Base-by-base conservation (phyloP, 768 basidiomycete species). In the Chalciporus piperatus region DNA sequence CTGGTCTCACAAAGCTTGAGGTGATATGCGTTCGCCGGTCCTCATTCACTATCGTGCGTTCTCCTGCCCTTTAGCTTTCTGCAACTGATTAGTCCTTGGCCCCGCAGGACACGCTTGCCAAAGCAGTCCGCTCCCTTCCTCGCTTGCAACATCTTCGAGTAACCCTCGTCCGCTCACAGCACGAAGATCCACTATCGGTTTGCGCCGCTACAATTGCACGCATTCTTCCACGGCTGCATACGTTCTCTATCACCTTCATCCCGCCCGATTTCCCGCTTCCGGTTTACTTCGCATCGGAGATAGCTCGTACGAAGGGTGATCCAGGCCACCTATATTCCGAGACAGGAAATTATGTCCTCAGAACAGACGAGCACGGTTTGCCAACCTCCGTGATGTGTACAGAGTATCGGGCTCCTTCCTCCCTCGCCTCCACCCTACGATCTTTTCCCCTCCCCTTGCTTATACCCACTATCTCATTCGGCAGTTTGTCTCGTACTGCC, bases 11-110 rank as follows among this genome's bases (percentile, higher is more conserved):
- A 30, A 78, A 83, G 61, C 73, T 90, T 8, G 81, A 86, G 55
- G 68, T 90, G 38, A 81, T 82, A 14, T 87, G 84, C 61, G 75
- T 77, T 12, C 81, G 81, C 58, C 84, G 81, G 58, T 83, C 88
- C 11, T 87, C 86, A 1, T 85, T 90, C 65, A 84, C 84, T 51
- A 74, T 90, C 35, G 87, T 87, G 79, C 68, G 46, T 41, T 14
- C 25, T 9, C 47, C 25, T 27, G 13, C 17, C 22, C 39, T 37
- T 35, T 42, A 12, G 17, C 6, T 20, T 45, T 1, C 16, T n/a
- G 38, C 13, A 20, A 35, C 23, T 17, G 14, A 41, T 22, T 16
- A 7, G 16, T 13, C 17, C 23, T 35, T n/a, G 3, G n/a, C 52
- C 41, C 56, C 10, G 10, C 33, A 68, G 66, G 64, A 64, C 30